These are phyloP conservation scores for Ceratobasidium sp. DNA, from an alignment of 1,284 basidiomycete genomes.

Conservation along the genomic window DNA sequence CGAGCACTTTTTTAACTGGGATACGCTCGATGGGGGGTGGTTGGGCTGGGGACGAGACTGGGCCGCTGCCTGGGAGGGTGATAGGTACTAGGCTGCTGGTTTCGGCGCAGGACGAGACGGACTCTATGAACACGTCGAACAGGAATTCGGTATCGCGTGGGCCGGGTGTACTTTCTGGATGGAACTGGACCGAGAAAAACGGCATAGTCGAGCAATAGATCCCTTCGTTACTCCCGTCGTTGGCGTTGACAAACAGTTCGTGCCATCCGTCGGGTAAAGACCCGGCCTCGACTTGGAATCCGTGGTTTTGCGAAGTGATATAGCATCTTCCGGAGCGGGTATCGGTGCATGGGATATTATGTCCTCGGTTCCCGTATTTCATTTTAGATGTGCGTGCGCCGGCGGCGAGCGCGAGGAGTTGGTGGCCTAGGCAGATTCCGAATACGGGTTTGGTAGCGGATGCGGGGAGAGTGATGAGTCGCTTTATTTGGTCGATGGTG, in stretches of 20 bases:
- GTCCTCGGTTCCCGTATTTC: constrained; percentile 99
- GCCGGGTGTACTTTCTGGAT: constrained; percentile 98
- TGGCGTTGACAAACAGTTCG: constrained; percentile 96
- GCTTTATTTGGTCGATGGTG: constrained; percentile 80
- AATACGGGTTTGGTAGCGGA: constrained; percentile 89
- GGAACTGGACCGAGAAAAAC: constrained; percentile 99
- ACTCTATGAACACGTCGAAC: constrained; percentile 97
- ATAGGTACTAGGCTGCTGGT: constrained; percentile 82
- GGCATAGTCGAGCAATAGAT: constrained; percentile 93
- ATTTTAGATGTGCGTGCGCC: constrained; percentile 97
- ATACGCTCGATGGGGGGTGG: constrained; percentile 71
- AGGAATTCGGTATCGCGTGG: constrained; percentile 99
- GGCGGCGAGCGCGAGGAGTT: constrained; percentile 94
- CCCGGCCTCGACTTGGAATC: constrained; percentile 91
- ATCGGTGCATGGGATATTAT: constrained; percentile 98
- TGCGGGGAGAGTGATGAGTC: constrained; percentile 69
- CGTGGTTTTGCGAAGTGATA: constrained; percentile 99
- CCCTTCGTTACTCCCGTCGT: constrained; percentile 97
- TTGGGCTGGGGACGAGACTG: constrained; percentile 84
- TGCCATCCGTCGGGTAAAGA: constrained; percentile 90
- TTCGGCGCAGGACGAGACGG: constrained; percentile 80
- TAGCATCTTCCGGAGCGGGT: constrained; percentile 95
- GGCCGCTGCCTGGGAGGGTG: constrained; percentile 87
- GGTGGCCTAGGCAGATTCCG: constrained; percentile 99
- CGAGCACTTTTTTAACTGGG: constrained; percentile 89